These are phyloP conservation scores for Thielaviopsis musarum DNA, from an alignment of 2,329 filamentous ascomycete species.

Conservation along the genomic window DNA sequence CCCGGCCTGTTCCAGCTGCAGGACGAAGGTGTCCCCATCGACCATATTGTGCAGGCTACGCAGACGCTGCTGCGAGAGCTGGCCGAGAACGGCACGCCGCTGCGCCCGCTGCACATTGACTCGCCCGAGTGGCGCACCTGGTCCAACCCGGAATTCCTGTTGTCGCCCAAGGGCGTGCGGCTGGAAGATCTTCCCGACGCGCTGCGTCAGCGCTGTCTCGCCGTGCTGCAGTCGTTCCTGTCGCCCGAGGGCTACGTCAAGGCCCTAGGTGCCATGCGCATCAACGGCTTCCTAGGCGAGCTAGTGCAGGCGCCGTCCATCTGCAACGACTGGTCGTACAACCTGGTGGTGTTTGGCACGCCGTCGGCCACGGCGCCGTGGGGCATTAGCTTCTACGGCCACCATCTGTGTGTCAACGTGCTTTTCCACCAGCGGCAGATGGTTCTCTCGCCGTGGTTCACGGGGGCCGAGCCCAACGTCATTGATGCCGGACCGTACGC, in stretches of 20 bases:
- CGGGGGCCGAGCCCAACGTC: conserved; percentile 61
- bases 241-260: conserved; percentile 58
- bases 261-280: conserved; percentile 50
- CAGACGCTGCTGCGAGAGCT: conserved; percentile 29
- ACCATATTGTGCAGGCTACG: conserved; percentile 35
- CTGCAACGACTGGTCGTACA: conserved; percentile 63
- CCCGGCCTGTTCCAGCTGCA: conserved; percentile 38
- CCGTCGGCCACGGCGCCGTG: conserved; percentile 43
- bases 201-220: conserved; percentile 33
- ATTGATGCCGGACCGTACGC: conserved; percentile 47
- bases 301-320: conserved; percentile 43
- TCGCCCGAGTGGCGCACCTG: conserved; percentile 54
- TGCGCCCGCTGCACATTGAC: conserved; percentile 42
- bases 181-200: conserved; percentile 39
- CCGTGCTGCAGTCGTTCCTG: conserved; percentile 39
- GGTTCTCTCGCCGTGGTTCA: conserved; percentile 58
- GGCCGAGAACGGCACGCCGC: conserved; percentile 13
- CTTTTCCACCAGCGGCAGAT: conserved; percentile 51
- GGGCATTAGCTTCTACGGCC: conserved; percentile 63
- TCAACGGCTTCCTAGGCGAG: conserved; percentile 59
- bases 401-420: conserved; percentile 58
- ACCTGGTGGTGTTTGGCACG: conserved; percentile 52
- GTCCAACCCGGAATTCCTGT: conserved; percentile 57
- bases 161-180: conserved; percentile 51
- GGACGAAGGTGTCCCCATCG: conserved; percentile 47